These are phyloP conservation scores for Termitomyces sp. DNA, from an alignment of 768 basidiomycete species.

Conservation along the genomic window DNA sequence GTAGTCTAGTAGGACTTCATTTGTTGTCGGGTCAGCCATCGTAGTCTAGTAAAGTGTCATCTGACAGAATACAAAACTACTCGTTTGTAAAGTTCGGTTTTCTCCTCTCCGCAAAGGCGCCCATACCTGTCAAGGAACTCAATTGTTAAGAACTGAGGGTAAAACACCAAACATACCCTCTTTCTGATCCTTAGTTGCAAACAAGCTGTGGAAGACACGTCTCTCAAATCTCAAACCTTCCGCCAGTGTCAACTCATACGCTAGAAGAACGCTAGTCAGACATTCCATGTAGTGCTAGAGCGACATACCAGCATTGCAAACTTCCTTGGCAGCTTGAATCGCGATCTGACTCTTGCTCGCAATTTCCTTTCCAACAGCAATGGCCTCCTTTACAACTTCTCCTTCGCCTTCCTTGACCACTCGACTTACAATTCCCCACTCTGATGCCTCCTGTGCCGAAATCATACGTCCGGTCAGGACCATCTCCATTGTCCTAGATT, in stretches of 20 bases:
- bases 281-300: neutral
- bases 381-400: slow-evolving; percentile 80
- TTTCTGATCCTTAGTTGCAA: slow-evolving; percentile 93
- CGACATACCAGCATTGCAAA: slow-evolving; percentile 75
- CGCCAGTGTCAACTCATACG: slow-evolving; percentile 72
- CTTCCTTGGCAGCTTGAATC: slow-evolving; percentile 87
- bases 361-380: slow-evolving; percentile 73
- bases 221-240: slow-evolving; percentile 88
- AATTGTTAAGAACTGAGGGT: slow-evolving; percentile 1
- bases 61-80: neutral
- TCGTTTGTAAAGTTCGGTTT: slow-evolving; percentile 73
- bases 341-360: slow-evolving; percentile 79
- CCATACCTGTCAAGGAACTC: slow-evolving; percentile 64
- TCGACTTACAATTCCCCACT: slow-evolving; percentile 83
- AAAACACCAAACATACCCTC: slow-evolving; percentile 55
- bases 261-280: slow-evolving; percentile 26
- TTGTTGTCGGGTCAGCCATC: neutral
- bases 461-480: slow-evolving; percentile 83
- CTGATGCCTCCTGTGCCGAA: slow-evolving; percentile 73
- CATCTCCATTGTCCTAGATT: slow-evolving; percentile 93
- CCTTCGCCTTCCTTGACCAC: slow-evolving; percentile 75
- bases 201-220: slow-evolving; percentile 84
- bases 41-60: neutral
- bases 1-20: neutral
- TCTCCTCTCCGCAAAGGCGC: slow-evolving; percentile 91